phyloP scores from a whole-genome alignment of 306 rosid species.

The Coriaria nepalensis region DNA sequence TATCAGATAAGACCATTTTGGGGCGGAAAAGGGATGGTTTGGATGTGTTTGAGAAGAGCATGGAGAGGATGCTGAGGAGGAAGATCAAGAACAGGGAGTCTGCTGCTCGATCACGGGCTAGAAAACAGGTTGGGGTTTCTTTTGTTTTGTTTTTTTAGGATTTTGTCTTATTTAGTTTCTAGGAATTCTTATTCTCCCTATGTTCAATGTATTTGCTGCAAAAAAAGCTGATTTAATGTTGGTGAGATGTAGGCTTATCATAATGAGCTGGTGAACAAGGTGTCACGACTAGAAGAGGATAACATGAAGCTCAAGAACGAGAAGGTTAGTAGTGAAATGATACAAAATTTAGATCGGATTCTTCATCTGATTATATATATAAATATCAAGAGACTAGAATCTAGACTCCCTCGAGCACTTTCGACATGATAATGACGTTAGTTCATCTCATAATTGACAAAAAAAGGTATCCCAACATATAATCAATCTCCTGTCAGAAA shows the following conservation, averaged over 20 bases:
- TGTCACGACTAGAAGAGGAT: slow-evolving; percentile 45
- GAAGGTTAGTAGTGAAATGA: slow-evolving; percentile 27
- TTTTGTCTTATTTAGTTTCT: not conserved
- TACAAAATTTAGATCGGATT: not conserved
- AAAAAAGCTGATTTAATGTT: not conserved
- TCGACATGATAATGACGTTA: no score
- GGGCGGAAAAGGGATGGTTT: slow-evolving; percentile 48
- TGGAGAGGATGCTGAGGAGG: slow-evolving; percentile 72
- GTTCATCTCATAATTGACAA: no score
- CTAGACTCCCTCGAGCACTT: no score
- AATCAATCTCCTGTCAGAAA: no score
- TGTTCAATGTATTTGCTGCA: slow-evolving; percentile 9
- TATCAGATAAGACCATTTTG: slow-evolving; percentile 34
- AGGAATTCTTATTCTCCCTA: slow-evolving; percentile 5
- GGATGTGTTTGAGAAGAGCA: slow-evolving; percentile 43
- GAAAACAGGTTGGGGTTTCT: slow-evolving; percentile 91
- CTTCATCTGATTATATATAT: not conserved
- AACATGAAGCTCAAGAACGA: slow-evolving; percentile 54
- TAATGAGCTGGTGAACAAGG: slow-evolving; percentile 58
- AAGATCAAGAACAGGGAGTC: slow-evolving; percentile 89
- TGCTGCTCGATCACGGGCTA: slow-evolving; percentile 78
- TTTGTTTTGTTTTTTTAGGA: not conserved
- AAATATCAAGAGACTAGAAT: not conserved
- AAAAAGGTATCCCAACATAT: no score
- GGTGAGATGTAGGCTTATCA: slow-evolving; percentile 41